Conservation (phyloP, 1,284 basidiomycete genomes). For the Ganoderma multipileum region DNA sequence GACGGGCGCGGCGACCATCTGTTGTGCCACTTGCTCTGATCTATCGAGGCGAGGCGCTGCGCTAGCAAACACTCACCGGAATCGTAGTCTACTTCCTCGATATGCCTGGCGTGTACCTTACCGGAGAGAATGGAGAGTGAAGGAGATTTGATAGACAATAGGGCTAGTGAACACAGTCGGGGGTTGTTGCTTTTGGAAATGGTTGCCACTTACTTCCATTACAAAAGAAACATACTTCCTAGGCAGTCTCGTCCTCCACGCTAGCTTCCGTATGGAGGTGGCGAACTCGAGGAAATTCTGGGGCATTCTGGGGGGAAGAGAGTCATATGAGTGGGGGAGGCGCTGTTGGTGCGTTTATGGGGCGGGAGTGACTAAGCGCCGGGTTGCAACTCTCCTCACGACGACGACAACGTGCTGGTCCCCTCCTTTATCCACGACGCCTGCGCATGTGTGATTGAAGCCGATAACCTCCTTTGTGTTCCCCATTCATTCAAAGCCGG, state of each 20-base stretch:
- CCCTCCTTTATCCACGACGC: constrained; percentile 31
- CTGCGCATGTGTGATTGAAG: constrained; percentile 33
- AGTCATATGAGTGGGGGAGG: background rate
- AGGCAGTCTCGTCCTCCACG: background rate
- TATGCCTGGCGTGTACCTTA: background rate
- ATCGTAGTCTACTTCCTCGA: background rate
- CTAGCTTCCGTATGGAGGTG: background rate
- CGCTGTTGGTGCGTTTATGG: constrained; percentile 1
- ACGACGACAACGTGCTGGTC: constrained; percentile 31
- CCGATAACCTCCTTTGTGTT: constrained; percentile 32
- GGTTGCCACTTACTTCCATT: background rate
- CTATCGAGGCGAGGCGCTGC: background rate
- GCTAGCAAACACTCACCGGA: background rate
- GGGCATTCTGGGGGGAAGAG: background rate
- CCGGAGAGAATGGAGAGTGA: background rate
- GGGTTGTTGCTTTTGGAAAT: background rate
- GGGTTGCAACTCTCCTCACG: constrained; percentile 31
- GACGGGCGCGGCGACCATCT: background rate
- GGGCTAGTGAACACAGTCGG: background rate
- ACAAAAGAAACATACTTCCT: background rate
- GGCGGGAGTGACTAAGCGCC: constrained; percentile 28
- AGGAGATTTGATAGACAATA: background rate
- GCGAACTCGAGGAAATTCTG: background rate
- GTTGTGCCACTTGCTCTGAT: constrained; percentile 1
- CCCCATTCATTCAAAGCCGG: constrained; percentile 25